Evolutionary conservation across 805 yeast species (phyloP), one percentile per base, ranked within the genome.

Genomic region (Ogataea corticis): DNA sequence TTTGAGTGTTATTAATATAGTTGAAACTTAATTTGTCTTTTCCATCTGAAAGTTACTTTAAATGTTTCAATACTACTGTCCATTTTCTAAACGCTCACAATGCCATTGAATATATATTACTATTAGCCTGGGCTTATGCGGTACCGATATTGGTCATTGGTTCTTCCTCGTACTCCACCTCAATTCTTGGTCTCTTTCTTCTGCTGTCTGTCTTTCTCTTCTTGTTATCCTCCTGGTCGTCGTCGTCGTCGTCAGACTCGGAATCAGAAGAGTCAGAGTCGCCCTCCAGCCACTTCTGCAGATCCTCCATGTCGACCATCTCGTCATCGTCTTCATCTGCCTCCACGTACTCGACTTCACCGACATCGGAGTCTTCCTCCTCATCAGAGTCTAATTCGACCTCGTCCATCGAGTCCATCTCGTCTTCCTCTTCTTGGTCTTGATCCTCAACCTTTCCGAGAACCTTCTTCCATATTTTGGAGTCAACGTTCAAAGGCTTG

Each of bases 401-500:
- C 29, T 64, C 69, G 41, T 61, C 65, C 70, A 48, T 54, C n/a
- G 57, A 57, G 36, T 50, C 56, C 29, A 46, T 45, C 51, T 85
- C 92, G 57, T 84, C 85, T 46, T 83, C 83, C 43, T 77, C 77
- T 34, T 69, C 69, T 21, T 70, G 69, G 44, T 73, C 80, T 54
- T 71, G 62, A 37, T 76, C 79, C 49, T 84, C 83, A 55, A 78
- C 77, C 51, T 72, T 77, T 50, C 91, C 90, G 72, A 94, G 79
- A 18, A 94, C 95, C 72, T 83, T 87, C 77, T 85, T 85, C 99
- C 99, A 94, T 49, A 94, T 82, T 69, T 84, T 84, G 61, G 92
- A 97, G 59, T 94, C 98, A 30, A 94, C 98, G 61, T 94, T 94
- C 63, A 94, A 75, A 45, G 99, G 99, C 67, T 92, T 88, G 63